A percentile compares a stretch with the other conserved stretches of the same genome.
Conservation (phyloP, 208 protist species). For the Wallacemonas sp. region DNA sequence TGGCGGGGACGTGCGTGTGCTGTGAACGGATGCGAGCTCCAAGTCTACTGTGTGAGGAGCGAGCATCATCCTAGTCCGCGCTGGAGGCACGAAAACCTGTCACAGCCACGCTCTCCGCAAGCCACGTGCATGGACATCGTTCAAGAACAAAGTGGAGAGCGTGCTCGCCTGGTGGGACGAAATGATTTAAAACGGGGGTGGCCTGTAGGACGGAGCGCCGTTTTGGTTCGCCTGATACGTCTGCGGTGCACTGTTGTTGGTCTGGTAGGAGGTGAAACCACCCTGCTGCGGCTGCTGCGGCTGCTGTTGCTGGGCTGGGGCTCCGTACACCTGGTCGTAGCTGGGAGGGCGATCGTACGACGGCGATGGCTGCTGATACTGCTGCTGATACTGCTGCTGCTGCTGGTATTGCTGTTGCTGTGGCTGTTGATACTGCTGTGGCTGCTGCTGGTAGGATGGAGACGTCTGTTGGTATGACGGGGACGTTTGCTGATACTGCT, state of each 20-base stretch:
- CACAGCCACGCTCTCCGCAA: too few species aligned
- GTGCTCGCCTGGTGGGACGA: too few species aligned
- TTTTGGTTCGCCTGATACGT: background rate
- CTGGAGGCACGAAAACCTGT: too few species aligned
- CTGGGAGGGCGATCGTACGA: constrained; percentile 24
- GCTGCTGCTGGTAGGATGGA: constrained; percentile 17
- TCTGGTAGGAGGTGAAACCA: constrained; percentile 6
- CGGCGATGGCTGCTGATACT: background rate
- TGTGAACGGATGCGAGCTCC: too few species aligned
- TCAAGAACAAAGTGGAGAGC: too few species aligned
- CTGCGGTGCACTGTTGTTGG: background rate
- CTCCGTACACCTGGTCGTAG: constrained; percentile 23
- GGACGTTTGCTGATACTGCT: constrained; percentile 19
- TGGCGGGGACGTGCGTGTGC: too few species aligned
- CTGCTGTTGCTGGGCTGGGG: background rate
- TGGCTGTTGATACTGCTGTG: background rate
- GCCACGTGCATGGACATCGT: too few species aligned
- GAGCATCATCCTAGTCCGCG: too few species aligned
- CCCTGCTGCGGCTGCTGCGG: constrained; percentile 2
- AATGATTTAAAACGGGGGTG: constrained; percentile 2
- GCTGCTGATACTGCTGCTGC: constrained; percentile 6
- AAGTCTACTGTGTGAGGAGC: too few species aligned
- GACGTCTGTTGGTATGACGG: constrained; percentile 14
- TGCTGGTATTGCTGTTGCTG: constrained; percentile 5
- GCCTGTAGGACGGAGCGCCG: background rate